These are phyloP conservation scores for Lycium barbarum DNA, from an alignment of 257 asterid species.

Conservation along the genomic window DNA sequence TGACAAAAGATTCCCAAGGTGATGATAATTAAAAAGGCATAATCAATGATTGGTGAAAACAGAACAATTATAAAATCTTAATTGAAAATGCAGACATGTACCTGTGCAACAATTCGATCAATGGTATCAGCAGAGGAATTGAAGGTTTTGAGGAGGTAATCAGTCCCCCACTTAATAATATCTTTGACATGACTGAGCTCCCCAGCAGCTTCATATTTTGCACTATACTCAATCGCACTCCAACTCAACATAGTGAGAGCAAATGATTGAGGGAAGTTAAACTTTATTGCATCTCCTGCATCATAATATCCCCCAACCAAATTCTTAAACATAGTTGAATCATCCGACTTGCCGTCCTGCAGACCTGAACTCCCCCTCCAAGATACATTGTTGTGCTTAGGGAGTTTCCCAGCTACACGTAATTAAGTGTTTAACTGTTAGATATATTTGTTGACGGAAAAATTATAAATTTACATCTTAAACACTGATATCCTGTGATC, in stretches of 20 bases:
- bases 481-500: background rate
- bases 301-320: constrained; percentile 91
- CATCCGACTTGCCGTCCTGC: constrained; percentile 71
- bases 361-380: constrained; percentile 95
- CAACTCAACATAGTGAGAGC: constrained; percentile 97
- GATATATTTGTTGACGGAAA: background rate
- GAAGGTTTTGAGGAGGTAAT: constrained; percentile 90
- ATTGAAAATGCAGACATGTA: constrained; percentile 30
- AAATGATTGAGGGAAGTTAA: constrained; percentile 82
- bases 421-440: too few relatives aligned
- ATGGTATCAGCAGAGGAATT: constrained; percentile 86
- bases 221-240: constrained; percentile 93
- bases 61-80: background rate
- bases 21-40: too few relatives aligned
- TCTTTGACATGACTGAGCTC: constrained; percentile 90
- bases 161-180: constrained; percentile 94
- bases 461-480: too few relatives aligned
- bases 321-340: constrained; percentile 60
- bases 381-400: constrained; percentile 89
- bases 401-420: constrained; percentile 80
- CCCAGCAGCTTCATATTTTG: constrained; percentile 87
- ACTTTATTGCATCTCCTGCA: constrained; percentile 97
- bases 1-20: background rate
- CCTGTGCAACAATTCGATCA: constrained; percentile 77
- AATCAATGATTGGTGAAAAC: background rate